Percentiles rank a stretch among this genome's conserved stretches.
These are phyloP conservation scores for Penicillium parvum DNA, from an alignment of 495 filamentous ascomycete species.

Conservation along the genomic window DNA sequence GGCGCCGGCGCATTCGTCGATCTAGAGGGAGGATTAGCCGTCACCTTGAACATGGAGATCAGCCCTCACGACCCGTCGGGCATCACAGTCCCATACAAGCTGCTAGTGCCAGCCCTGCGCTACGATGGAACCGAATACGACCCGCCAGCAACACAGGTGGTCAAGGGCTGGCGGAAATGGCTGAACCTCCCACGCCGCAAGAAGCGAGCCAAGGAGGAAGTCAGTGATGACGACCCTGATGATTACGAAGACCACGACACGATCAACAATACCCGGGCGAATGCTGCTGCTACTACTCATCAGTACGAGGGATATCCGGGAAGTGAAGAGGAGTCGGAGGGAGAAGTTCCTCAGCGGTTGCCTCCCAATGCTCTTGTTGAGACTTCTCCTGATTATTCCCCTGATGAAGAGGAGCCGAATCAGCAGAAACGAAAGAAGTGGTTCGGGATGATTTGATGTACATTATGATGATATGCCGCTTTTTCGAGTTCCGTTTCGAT, in stretches of 20 bases:
- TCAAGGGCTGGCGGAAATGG: conserved; percentile 46
- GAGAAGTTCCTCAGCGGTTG: conserved; percentile 17
- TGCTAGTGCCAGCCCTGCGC: conserved; percentile 74
- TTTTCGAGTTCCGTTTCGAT: background rate
- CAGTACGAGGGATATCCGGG: conserved; percentile 25
- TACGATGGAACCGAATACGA: conserved; percentile 47
- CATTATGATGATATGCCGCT: conserved; percentile 14
- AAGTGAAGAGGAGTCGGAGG: conserved; percentile 22
- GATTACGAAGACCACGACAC: conserved; percentile 29
- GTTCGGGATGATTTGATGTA: conserved; percentile 34
- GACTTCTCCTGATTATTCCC: conserved; percentile 4
- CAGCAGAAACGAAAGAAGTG: conserved; percentile 31
- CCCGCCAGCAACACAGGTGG: conserved; percentile 31
- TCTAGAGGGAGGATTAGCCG: conserved; percentile 73
- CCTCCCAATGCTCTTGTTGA: conserved; percentile 16
- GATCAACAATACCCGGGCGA: conserved; percentile 24
- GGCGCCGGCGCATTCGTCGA: conserved; percentile 50
- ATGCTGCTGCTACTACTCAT: conserved; percentile 16
- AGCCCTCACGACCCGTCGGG: conserved; percentile 78
- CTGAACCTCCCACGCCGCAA: conserved; percentile 25
- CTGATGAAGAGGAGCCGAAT: conserved; percentile 17
- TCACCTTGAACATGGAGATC: conserved; percentile 83
- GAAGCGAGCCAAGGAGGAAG: conserved; percentile 18
- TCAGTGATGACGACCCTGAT: conserved; percentile 15
- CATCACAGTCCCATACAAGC: conserved; percentile 80